Base-by-base conservation (phyloP, 768 basidiomycete genomes). In the Amanita fuliginea region DNA sequence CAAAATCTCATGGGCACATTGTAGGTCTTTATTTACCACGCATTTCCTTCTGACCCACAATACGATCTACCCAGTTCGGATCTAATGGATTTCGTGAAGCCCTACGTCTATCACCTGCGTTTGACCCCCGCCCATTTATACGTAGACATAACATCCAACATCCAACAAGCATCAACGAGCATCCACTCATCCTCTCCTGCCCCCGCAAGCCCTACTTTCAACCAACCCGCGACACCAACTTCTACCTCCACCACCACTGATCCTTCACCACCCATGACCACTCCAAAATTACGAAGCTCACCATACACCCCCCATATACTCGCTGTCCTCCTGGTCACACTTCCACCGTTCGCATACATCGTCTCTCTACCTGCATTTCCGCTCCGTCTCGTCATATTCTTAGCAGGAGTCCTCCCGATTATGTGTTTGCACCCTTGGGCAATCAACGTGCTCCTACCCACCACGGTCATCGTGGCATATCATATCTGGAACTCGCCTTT, bases 1-100 rank as follows among this genome's bases (percentile, higher is more conserved):
- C 92, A 94, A 60, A 94, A 94, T 55, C 75, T 94, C 26, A 93
- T 94, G 90, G 90, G 89, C 5, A 66, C 75, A 6, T 67, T 82
- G 86, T 91, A 64, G 55, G 86, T 66, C n/a, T 42, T 47, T 32
- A 7, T 56, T n/a, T 18, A n/a, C 30, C 9, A 26, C 30, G 8
- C 32, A 2, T 33, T 16, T 33, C 28, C 3, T 8, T 22, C 10
- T 14, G 7, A 26, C 19, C 21, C 4, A 37, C 22, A 5, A n/a
- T 22, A 21, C n/a, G 21, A 3, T 41, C 33, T 51, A 19, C 30
- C 8, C 51, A 88, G 86, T 3, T 75, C 84, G 6, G 88, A 90
- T 55, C 57, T 64, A 0, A 68, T 84, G 44, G 80, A 83, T 49
- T 53, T 71, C 1, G 54, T 76, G 11, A 64, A 76, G 19, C 80